Conservation (phyloP, 352 stramenopile genomes). For the Aphanomyces invadans region DNA sequence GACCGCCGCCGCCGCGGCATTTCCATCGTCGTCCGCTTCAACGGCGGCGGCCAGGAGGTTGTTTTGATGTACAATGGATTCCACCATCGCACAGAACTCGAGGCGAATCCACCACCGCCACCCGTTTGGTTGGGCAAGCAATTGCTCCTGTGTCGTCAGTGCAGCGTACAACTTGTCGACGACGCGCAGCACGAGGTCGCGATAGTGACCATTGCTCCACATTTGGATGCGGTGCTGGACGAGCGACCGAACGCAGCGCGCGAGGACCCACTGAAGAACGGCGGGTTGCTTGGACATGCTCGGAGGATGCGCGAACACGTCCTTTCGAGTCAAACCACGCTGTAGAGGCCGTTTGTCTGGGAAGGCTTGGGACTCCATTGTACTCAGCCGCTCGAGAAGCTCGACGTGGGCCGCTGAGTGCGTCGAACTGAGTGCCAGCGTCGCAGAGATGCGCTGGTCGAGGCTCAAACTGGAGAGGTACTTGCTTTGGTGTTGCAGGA, state of each 20-base stretch:
- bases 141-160: background rate
- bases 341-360: background rate
- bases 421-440: slow-evolving; percentile 46
- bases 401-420: slow-evolving; percentile 32
- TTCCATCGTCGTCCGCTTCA: too few species aligned
- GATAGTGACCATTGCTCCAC: slow-evolving; percentile 18
- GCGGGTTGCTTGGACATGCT: slow-evolving; percentile 8
- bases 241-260: slow-evolving; percentile 44
- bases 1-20: background rate
- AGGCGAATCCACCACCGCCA: slow-evolving; percentile 6
- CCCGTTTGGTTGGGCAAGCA: background rate
- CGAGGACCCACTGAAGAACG: slow-evolving; percentile 50
- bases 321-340: background rate
- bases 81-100: slow-evolving; percentile 21
- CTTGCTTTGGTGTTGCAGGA: slow-evolving; percentile 44
- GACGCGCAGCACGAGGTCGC: background rate
- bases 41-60: background rate
- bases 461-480: slow-evolving; percentile 52
- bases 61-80: slow-evolving; percentile 21
- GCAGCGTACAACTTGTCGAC: slow-evolving; percentile 12
- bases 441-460: slow-evolving; percentile 44
- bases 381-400: slow-evolving; percentile 43
- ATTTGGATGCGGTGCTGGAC: slow-evolving; percentile 29
- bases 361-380: slow-evolving; percentile 52
- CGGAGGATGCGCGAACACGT: background rate